A percentile compares a stretch with the other conserved stretches of the same genome.
These are phyloP conservation scores for Trichoderma sp. DNA, from an alignment of 2,329 filamentous ascomycete genomes.

Conservation along the genomic window DNA sequence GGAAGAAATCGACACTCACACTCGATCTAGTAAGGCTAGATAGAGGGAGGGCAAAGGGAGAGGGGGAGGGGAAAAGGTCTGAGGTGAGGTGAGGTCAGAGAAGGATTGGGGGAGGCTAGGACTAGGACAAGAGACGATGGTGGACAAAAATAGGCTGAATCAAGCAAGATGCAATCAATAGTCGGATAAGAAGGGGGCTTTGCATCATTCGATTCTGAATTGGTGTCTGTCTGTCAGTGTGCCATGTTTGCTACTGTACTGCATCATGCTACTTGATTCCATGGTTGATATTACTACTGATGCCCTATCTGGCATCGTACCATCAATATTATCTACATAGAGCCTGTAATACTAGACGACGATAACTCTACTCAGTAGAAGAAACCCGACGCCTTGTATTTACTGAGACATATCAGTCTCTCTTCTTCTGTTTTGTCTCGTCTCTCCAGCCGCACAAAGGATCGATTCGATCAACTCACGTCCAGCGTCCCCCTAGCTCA, in stretches of 20 bases:
- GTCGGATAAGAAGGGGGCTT: background rate
- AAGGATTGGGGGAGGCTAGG: background rate
- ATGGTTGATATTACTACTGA: background rate
- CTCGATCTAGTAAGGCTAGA: background rate
- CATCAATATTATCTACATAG: background rate
- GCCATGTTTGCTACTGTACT: background rate
- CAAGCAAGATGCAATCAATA: background rate
- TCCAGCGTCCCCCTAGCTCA: background rate
- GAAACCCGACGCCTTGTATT: too few species aligned
- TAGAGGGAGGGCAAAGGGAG: background rate
- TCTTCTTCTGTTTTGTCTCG: background rate
- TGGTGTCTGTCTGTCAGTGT: background rate
- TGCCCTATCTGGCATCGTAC: background rate
- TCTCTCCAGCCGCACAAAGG: background rate
- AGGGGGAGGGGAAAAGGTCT: background rate
- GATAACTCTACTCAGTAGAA: background rate
- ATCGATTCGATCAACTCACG: too few species aligned
- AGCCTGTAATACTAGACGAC: background rate
- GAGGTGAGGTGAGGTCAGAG: background rate
- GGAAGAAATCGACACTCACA: background rate
- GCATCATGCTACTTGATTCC: background rate
- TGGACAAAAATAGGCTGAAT: background rate
- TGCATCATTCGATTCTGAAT: background rate
- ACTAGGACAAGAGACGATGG: background rate
- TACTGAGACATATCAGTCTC: background rate